These are phyloP conservation scores for Alnus glutinosa DNA, from an alignment of 306 rosid species.

Conservation along the genomic window DNA sequence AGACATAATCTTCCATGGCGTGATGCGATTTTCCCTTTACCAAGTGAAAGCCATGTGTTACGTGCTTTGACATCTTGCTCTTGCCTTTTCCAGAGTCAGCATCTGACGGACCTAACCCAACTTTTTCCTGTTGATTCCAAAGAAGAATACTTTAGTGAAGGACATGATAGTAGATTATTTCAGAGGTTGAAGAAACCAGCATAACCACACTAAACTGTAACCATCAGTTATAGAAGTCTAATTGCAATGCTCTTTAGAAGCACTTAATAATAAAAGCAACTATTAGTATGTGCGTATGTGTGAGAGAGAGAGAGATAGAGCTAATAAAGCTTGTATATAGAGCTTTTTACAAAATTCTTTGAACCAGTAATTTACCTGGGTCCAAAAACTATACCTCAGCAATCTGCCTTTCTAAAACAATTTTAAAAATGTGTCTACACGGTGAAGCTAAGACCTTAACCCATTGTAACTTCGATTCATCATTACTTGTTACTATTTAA, in stretches of 20 bases:
- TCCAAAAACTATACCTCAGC: neutral
- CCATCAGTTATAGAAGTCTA: neutral
- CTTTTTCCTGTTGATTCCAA: conserved; percentile 63
- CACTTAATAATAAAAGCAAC: neutral
- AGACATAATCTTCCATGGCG: conserved; percentile 88
- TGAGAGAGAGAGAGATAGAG: neutral
- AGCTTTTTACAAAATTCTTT: neutral
- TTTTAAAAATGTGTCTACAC: neutral
- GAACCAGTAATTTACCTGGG: neutral
- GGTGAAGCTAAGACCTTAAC: neutral
- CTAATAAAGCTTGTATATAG: neutral
- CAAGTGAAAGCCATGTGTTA: conserved; percentile 88
- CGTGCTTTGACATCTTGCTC: conserved; percentile 80
- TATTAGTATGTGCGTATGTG: neutral
- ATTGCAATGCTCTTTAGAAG: neutral
- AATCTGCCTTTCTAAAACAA: neutral
- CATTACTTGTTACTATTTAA: neutral
- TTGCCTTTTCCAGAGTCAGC: conserved; percentile 96
- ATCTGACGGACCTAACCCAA: conserved; percentile 68
- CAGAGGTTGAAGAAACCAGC: neutral
- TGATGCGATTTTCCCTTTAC: conserved; percentile 77
- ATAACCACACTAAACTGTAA: neutral
- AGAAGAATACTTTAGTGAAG: neutral
- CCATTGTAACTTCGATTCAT: neutral
- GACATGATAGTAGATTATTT: neutral